phyloP scores from a whole-genome alignment of 208 protist genomes.

The Vickermania spadyakhi region DNA sequence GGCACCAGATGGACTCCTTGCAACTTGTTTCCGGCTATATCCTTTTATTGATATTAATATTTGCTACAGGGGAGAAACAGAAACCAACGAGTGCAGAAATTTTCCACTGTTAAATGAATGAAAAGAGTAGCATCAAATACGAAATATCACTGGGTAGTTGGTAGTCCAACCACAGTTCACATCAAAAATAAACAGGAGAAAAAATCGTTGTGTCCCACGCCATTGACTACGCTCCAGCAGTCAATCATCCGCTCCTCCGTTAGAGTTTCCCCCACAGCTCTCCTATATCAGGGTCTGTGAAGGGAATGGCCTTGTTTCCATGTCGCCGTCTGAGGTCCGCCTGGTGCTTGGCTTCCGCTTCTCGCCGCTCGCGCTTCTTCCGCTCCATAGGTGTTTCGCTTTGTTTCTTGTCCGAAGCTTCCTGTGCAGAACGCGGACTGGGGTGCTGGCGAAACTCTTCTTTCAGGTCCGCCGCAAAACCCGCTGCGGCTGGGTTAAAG shows the following conservation, averaged over 20 bases:
- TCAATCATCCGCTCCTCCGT: constrained; percentile 1
- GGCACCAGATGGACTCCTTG: too few species aligned
- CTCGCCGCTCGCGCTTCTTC: constrained; percentile 48
- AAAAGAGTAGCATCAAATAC: too few species aligned
- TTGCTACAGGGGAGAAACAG: too few species aligned
- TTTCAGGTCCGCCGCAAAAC: constrained; percentile 20
- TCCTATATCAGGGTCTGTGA: constrained; percentile 57
- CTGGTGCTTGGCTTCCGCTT: constrained; percentile 65
- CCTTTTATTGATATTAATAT: too few species aligned
- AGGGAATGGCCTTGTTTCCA: constrained; percentile 54
- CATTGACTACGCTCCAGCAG: background rate
- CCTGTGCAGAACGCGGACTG: background rate
- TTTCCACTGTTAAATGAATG: too few species aligned
- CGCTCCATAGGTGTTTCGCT: constrained; percentile 1
- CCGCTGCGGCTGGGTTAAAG: constrained; percentile 16
- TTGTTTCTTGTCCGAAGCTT: too few species aligned
- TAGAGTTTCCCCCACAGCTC: constrained; percentile 57
- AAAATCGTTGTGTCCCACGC: too few species aligned
- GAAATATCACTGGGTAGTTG: too few species aligned
- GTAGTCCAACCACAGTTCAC: background rate
- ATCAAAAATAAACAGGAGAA: constrained; percentile 4
- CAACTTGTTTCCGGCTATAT: too few species aligned
- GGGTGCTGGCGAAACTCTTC: background rate
- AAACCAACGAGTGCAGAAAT: too few species aligned
- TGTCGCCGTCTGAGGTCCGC: constrained; percentile 64